Evolutionary conservation across 2,329 filamentous ascomycete genomes (phyloP).

Genomic region (Anisogramma anomala): DNA sequence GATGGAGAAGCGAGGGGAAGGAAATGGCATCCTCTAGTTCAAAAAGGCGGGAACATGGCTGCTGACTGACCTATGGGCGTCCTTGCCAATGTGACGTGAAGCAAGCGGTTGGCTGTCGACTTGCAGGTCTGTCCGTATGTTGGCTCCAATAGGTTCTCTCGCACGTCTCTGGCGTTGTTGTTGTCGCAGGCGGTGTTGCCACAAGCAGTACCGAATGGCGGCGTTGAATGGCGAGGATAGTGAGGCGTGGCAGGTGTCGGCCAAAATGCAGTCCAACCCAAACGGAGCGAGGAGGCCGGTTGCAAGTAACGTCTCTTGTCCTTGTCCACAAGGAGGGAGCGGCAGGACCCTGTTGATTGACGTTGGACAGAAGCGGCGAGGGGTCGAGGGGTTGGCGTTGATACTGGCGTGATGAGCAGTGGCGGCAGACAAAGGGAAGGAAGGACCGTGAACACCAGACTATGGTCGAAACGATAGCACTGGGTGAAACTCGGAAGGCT

Average conservation of each 20-base stretch:
- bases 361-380: slow-evolving; percentile 12
- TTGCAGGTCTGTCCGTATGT: not conserved
- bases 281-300: not conserved
- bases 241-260: not conserved
- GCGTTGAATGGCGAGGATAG: not conserved
- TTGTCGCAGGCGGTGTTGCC: not conserved
- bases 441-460: not conserved
- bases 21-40: not conserved
- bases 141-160: not conserved
- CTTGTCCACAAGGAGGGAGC: not conserved
- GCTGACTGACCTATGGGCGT: slow-evolving; percentile 11
- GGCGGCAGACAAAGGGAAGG: slow-evolving; percentile 8
- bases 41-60: slow-evolving; percentile 2
- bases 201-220: not conserved
- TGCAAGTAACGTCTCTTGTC: not conserved
- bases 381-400: slow-evolving; percentile 7
- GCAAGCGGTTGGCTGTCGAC: not conserved
- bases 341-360: slow-evolving; percentile 3
- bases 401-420: slow-evolving; percentile 1
- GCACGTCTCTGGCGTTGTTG: not conserved
- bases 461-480: slow-evolving; percentile 3
- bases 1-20: slow-evolving; percentile 2
- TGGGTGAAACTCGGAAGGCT: slow-evolving; percentile 4
- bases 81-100: not conserved
- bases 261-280: not conserved